Evolutionary conservation across 2,329 filamentous ascomycete genomes (phyloP).

Genomic region (Fusarium sp.): DNA sequence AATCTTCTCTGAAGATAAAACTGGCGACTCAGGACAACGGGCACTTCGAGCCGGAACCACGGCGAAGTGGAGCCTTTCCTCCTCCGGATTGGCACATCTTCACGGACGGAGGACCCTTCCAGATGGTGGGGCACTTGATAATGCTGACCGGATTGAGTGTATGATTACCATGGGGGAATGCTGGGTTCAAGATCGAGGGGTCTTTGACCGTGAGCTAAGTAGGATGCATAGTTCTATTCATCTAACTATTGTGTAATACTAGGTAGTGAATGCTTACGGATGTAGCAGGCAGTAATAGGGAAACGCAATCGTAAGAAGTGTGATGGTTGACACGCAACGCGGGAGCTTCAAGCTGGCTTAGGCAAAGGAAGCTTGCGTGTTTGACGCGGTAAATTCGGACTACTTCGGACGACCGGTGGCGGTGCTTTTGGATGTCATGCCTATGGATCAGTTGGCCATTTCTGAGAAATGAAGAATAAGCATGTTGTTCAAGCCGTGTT

Average conservation of each 20-base stretch:
- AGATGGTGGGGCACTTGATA: not conserved
- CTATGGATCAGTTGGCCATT: not conserved
- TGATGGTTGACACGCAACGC: not conserved
- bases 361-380: conserved; percentile 29
- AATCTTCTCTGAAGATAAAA: not conserved
- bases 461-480: conserved; percentile 12
- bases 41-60: conserved; percentile 14
- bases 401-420: not conserved
- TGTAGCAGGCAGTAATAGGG: conserved; percentile 27
- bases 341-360: not conserved
- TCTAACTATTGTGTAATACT: not conserved
- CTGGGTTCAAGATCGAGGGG: not conserved
- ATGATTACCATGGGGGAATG: conserved; percentile 10
- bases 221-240: not conserved
- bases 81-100: conserved; percentile 12
- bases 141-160: not conserved
- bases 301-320: conserved; percentile 14
- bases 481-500: not conserved
- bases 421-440: not conserved
- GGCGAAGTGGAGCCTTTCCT: conserved; percentile 19
- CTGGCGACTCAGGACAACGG: not conserved
- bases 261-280: not conserved
- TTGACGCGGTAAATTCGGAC: not conserved
- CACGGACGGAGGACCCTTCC: conserved; percentile 1
- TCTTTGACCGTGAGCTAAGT: not conserved